Evolutionary conservation across 2,329 filamentous ascomycete species (phyloP).

Genomic region (Rutstroemia sydowiana): DNA sequence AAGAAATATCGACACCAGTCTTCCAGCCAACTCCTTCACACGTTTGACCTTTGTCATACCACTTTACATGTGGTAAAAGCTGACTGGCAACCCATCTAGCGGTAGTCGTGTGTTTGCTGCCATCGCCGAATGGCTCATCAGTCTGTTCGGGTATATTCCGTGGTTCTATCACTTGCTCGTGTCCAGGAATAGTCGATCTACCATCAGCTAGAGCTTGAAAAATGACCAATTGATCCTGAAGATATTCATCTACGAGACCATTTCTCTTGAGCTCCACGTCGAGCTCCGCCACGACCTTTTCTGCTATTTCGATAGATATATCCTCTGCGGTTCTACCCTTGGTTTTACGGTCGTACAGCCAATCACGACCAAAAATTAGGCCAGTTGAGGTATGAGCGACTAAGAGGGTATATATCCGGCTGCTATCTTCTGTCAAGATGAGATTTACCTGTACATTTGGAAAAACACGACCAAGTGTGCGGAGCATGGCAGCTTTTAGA

Average conservation of each 20-base stretch:
- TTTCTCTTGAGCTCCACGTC: constrained; percentile 37
- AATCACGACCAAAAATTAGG: constrained; percentile 44
- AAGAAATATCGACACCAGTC: neutral
- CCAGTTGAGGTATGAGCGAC: constrained; percentile 44
- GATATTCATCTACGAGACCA: constrained; percentile 46
- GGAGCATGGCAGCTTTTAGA: constrained; percentile 36
- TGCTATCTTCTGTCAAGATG: constrained; percentile 43
- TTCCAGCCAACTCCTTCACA: constrained; percentile 40
- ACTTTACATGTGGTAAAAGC: constrained; percentile 41
- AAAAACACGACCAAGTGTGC: constrained; percentile 36
- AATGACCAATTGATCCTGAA: constrained; percentile 55
- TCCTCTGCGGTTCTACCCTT: constrained; percentile 23
- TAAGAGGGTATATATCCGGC: constrained; percentile 48
- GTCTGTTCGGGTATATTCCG: constrained; percentile 35
- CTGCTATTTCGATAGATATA: constrained; percentile 36
- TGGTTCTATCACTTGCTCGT: neutral
- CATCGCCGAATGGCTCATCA: constrained; percentile 46
- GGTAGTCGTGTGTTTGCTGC: constrained; percentile 50
- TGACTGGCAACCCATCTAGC: constrained; percentile 51
- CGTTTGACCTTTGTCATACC: constrained; percentile 44
- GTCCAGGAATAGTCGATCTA: constrained; percentile 31
- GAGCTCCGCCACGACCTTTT: constrained; percentile 39
- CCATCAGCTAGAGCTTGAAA: constrained; percentile 53
- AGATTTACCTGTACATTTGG: constrained; percentile 40
- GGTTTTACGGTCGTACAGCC: constrained; percentile 35